Evolutionary conservation across 2,329 filamentous ascomycete species (phyloP).

Genomic region (Trichoderma arundinaceum): DNA sequence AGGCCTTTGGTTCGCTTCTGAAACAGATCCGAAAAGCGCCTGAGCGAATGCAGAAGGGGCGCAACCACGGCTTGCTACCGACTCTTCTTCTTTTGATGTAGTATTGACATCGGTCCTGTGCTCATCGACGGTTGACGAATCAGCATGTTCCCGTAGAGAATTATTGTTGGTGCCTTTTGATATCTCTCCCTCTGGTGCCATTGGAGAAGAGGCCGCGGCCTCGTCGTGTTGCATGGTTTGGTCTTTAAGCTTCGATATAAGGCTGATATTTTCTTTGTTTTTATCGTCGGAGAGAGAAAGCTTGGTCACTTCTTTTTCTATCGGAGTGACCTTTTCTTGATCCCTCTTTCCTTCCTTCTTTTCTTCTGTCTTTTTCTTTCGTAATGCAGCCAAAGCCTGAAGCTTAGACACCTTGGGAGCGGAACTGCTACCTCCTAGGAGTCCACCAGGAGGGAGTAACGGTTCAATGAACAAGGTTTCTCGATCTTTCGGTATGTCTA

Average conservation of each 20-base stretch:
- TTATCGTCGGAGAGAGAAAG: constrained; percentile 42
- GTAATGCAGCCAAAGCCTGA: constrained; percentile 83
- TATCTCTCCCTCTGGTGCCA: not conserved
- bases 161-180: not conserved
- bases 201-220: not conserved
- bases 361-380: constrained; percentile 80
- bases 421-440: constrained; percentile 76
- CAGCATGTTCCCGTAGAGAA: not conserved
- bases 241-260: not conserved
- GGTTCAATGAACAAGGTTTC: constrained; percentile 68
- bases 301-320: constrained; percentile 41
- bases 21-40: constrained; percentile 56
- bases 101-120: not conserved
- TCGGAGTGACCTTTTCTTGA: constrained; percentile 37
- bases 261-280: constrained; percentile 41
- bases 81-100: constrained; percentile 29
- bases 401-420: constrained; percentile 84
- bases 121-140: not conserved
- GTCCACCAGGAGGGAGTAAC: constrained; percentile 62
- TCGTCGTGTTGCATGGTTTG: not conserved
- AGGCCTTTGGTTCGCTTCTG: constrained; percentile 38
- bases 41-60: constrained; percentile 63
- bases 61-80: constrained; percentile 35
- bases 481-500: constrained; percentile 70
- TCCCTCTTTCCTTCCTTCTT: constrained; percentile 64